Percentiles rank a stretch among this genome's conserved stretches.
Evolutionary conservation across 805 yeast genomes (phyloP).

Genomic region (Kuraishia floccosa): DNA sequence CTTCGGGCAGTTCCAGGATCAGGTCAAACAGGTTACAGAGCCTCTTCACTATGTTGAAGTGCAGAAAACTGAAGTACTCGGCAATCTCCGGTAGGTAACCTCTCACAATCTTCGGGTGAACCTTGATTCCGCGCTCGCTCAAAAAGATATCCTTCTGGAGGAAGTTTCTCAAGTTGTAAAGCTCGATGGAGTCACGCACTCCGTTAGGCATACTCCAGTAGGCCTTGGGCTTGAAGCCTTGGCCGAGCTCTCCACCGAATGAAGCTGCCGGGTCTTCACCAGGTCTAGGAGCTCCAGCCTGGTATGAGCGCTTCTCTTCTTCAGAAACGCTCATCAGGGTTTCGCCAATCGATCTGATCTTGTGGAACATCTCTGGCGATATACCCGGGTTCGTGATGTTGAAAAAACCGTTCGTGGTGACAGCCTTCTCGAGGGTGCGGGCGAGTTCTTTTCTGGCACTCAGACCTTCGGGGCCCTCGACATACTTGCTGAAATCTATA

Average conservation of each 20-base stretch:
- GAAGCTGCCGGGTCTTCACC: slow-evolving; percentile 12
- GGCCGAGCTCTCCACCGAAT: slow-evolving; percentile 34
- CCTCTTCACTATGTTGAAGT: slow-evolving; percentile 22
- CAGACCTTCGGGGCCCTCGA: slow-evolving; percentile 24
- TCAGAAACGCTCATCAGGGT: slow-evolving; percentile 26
- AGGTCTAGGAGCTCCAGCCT: slow-evolving; percentile 25
- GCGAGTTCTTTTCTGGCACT: slow-evolving; percentile 22
- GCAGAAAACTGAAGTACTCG: slow-evolving; percentile 25
- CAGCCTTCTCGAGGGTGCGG: slow-evolving; percentile 22
- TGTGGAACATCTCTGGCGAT: slow-evolving; percentile 16
- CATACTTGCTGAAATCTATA: slow-evolving; percentile 24
- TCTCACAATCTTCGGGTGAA: slow-evolving; percentile 27
- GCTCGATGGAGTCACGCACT: slow-evolving; percentile 29
- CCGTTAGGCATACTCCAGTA: slow-evolving; percentile 35
- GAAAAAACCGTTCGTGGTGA: slow-evolving; percentile 32
- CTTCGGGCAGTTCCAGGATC: slow-evolving; percentile 35
- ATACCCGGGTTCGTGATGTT: slow-evolving; percentile 29
- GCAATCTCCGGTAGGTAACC: slow-evolving; percentile 27
- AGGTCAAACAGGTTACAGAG: slow-evolving; percentile 29
- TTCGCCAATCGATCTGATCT: slow-evolving; percentile 26
- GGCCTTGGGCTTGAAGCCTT: slow-evolving; percentile 35
- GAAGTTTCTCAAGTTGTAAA: slow-evolving; percentile 29
- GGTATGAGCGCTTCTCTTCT: slow-evolving; percentile 21
- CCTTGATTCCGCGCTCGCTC: slow-evolving; percentile 9
- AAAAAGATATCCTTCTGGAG: slow-evolving; percentile 20